Conservation (phyloP, 148 eudicot genomes). For the Nepenthes mirabilis region DNA sequence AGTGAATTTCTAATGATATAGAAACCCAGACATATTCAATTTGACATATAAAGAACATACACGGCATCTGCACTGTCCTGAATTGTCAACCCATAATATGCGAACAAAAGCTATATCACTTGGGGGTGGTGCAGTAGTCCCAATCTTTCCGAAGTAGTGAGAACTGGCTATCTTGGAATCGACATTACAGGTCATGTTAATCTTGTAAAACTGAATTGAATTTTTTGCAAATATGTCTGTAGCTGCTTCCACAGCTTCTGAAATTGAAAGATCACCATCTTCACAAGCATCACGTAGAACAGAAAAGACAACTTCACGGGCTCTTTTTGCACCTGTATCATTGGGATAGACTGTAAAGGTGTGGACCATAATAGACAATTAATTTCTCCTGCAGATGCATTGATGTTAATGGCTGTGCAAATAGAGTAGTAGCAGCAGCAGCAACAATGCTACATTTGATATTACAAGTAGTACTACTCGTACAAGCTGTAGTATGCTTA, state of each 20-base stretch:
- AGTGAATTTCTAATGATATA: not conserved
- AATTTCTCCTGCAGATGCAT: too few species aligned
- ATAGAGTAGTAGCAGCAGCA: too few species aligned
- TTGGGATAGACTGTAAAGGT: not conserved
- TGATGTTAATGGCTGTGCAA: too few species aligned
- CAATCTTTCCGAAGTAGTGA: slow-evolving; percentile 11
- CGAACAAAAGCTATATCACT: slow-evolving; percentile 49
- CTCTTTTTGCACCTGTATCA: slow-evolving; percentile 65
- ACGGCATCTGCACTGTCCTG: slow-evolving; percentile 94
- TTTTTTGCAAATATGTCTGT: slow-evolving; percentile 72
- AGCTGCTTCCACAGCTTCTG: slow-evolving; percentile 79
- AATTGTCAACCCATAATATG: slow-evolving; percentile 76
- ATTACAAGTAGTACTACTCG: not conserved
- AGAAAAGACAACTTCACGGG: slow-evolving; percentile 81
- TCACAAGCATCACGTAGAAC: slow-evolving; percentile 71
- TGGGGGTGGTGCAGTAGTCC: slow-evolving; percentile 15
- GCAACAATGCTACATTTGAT: too few species aligned
- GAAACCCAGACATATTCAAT: not conserved
- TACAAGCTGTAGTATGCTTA: too few species aligned
- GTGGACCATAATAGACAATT: not conserved
- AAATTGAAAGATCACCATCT: slow-evolving; percentile 75
- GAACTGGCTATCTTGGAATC: slow-evolving; percentile 11
- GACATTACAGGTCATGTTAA: slow-evolving; percentile 17
- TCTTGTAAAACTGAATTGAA: slow-evolving; percentile 63
- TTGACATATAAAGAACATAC: slow-evolving; percentile 28